phyloP scores from a whole-genome alignment of 371 early-diverging fungal species.

The Paraphysoderma sedebokerense region DNA sequence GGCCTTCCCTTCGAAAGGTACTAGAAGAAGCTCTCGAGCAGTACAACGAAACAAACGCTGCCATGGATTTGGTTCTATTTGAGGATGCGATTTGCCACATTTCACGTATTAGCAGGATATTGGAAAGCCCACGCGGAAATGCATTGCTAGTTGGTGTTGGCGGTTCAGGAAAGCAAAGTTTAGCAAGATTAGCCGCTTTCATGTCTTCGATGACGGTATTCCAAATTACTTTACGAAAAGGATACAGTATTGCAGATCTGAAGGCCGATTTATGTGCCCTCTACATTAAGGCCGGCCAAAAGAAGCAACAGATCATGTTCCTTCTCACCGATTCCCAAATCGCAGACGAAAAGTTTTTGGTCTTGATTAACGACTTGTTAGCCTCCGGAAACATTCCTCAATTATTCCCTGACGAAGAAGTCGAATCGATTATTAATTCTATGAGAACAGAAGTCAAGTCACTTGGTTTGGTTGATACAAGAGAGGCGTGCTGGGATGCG shows the following conservation, averaged over 20 bases:
- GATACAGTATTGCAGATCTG: slow-evolving; percentile 31
- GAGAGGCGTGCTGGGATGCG: slow-evolving; percentile 39
- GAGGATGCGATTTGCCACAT: slow-evolving; percentile 44
- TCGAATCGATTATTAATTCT: slow-evolving; percentile 34
- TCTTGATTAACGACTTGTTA: slow-evolving; percentile 39
- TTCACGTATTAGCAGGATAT: slow-evolving; percentile 34
- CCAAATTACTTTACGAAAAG: slow-evolving; percentile 39
- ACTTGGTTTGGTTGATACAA: slow-evolving; percentile 30
- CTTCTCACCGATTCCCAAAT: slow-evolving; percentile 38
- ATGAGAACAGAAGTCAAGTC: slow-evolving; percentile 40
- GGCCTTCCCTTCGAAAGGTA: slow-evolving; percentile 21
- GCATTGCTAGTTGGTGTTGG: slow-evolving; percentile 42
- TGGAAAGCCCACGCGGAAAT: slow-evolving; percentile 38
- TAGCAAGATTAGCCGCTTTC: slow-evolving; percentile 33
- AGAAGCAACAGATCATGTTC: slow-evolving; percentile 38
- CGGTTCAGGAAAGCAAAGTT: slow-evolving; percentile 37
- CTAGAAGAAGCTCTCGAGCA: slow-evolving; percentile 37
- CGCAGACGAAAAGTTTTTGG: slow-evolving; percentile 40
- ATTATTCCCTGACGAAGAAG: slow-evolving; percentile 41
- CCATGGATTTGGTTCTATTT: slow-evolving; percentile 38
- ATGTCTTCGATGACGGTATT: slow-evolving; percentile 39
- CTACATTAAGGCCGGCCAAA: slow-evolving; percentile 35
- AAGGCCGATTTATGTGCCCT: slow-evolving; percentile 29
- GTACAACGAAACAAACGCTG: slow-evolving; percentile 39
- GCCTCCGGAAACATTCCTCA: slow-evolving; percentile 40